Base-by-base conservation (phyloP, 2,329 filamentous ascomycete genomes). In the Onygenales sp. region DNA sequence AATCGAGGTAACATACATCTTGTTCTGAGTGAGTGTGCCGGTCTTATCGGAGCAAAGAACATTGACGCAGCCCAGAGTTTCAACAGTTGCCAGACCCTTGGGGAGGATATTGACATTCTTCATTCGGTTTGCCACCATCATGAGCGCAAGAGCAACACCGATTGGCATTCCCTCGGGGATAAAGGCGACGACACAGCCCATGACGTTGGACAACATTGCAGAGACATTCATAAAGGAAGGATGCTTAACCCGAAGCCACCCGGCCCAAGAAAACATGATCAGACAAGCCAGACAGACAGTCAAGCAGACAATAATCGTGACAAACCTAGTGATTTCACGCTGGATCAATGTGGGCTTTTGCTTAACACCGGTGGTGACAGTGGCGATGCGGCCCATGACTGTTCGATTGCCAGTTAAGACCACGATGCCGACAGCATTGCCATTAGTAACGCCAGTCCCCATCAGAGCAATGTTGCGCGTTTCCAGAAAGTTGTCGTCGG, bases 21-120 rank as follows among this genome's bases (percentile, higher is more conserved):
- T 81, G 56, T 88, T 87, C 77, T 81, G 57, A 66, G 78, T 73
- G 72, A 72, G 54, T 0, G 64, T 69, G 43, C 87, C 86, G 21
- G 21, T 27, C 21, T 27, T 27, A 27, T 27, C 21, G 1, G 21
- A 27, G 21, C 21, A 27, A 27, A 0, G 86, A 8, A 88, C 80
- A 1, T 84, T 87, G 1, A 89, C 86, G 0, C 84, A 79, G 1
- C 87, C 87, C 2, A 90, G 76, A 0, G 86, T 90, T 68, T 90
- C 87, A 0, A 89, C 86, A 0, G 87, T 89, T 67, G 87, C 86
- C 43, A 91, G 75, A 0, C 84, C 88, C 70, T 90, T 91, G 77
- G 86, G 89, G 5, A 91, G 76, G 47, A 90, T 83, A 60, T 86
- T 85, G 68, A 87, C 83, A 67, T 84, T 81, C 59, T 79, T 79